Evolutionary conservation across 2,329 filamentous ascomycete species (phyloP).

Genomic region (Zymoseptoria passerinii): DNA sequence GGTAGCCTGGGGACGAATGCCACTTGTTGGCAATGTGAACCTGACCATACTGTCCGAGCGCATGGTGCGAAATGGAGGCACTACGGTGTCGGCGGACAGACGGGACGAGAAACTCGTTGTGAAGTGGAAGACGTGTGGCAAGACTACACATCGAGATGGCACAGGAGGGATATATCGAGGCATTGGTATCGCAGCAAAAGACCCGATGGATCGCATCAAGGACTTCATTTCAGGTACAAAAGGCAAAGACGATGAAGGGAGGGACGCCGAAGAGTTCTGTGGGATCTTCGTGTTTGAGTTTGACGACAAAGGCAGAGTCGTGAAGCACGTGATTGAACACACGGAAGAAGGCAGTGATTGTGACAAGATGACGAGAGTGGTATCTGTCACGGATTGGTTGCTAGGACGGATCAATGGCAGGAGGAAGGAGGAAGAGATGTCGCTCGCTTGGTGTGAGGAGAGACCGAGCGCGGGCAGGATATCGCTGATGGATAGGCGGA

Average conservation of each 20-base stretch:
- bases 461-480: constrained; percentile 11
- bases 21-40: constrained; percentile 80
- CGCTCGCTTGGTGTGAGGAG: constrained; percentile 35
- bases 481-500: constrained; percentile 13
- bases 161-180: constrained; percentile 39
- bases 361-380: constrained; percentile 77
- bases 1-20: constrained; percentile 88
- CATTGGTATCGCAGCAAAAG: constrained; percentile 27
- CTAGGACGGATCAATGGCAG: constrained; percentile 63
- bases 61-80: constrained; percentile 56
- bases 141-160: constrained; percentile 37
- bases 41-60: constrained; percentile 84
- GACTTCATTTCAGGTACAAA: constrained; percentile 48
- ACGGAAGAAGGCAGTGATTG: constrained; percentile 74
- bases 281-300: constrained; percentile 96
- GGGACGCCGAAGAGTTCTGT: constrained; percentile 60
- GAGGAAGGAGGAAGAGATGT: constrained; percentile 35
- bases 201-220: constrained; percentile 47
- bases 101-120: constrained; percentile 77
- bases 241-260: constrained; percentile 34
- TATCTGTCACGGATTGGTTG: constrained; percentile 90
- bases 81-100: constrained; percentile 29
- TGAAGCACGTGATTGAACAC: constrained; percentile 89
- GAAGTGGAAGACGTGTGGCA: constrained; percentile 69
- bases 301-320: constrained; percentile 72